A percentile compares a stretch with the other conserved stretches of the same genome.
phyloP scores from a whole-genome alignment of 2,329 filamentous ascomycete genomes.

The Helotiales sp. region DNA sequence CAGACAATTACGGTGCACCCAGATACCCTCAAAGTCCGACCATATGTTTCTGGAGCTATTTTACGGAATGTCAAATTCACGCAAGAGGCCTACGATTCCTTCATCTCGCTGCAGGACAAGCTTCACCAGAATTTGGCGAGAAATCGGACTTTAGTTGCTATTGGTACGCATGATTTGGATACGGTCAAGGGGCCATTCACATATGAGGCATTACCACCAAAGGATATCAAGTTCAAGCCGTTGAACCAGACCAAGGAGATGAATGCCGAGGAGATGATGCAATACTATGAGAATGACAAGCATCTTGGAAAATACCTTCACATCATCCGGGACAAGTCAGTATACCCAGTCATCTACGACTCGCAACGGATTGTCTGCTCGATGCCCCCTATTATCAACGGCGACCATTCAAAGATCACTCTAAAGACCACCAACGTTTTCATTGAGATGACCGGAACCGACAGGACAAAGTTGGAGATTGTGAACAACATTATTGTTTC shows the following conservation, averaged over 20 bases:
- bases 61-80: conserved; percentile 91
- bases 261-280: conserved; percentile 87
- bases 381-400: conserved; percentile 96
- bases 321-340: conserved; percentile 91
- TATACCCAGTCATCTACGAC: conserved; percentile 96
- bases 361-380: conserved; percentile 86
- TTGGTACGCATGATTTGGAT: conserved; percentile 95
- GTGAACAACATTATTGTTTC: conserved; percentile 94
- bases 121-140: conserved; percentile 94
- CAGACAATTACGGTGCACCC: conserved; percentile 82
- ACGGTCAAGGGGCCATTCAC: conserved; percentile 94
- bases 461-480: conserved; percentile 94
- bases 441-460: conserved; percentile 95
- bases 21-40: conserved; percentile 77
- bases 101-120: conserved; percentile 98
- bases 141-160: conserved; percentile 91
- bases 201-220: conserved; percentile 90
- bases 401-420: conserved; percentile 95
- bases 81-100: conserved; percentile 89
- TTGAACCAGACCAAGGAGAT: conserved; percentile 91
- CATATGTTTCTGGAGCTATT: conserved; percentile 87
- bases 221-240: conserved; percentile 88
- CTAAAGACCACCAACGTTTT: conserved; percentile 91
- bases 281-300: conserved; percentile 93
- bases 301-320: conserved; percentile 88